These are phyloP conservation scores for Ophiocordyceps robertsii DNA, from an alignment of 2,329 filamentous ascomycete genomes.

Conservation along the genomic window DNA sequence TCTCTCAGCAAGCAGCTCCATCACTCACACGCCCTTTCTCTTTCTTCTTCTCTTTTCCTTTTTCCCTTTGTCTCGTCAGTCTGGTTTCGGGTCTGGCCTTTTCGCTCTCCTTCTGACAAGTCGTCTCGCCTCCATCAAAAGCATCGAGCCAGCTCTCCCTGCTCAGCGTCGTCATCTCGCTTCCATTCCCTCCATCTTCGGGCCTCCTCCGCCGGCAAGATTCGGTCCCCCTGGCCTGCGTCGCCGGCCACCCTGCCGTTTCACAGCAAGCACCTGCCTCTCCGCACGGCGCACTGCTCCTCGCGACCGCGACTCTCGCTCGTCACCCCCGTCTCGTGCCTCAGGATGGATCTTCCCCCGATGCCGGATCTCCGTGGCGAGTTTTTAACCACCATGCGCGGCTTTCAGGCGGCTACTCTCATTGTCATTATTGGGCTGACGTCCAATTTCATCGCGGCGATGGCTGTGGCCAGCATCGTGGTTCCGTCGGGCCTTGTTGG, in stretches of 20 bases:
- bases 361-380: too few relatives aligned
- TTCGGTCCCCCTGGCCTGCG: slow-evolving; percentile 15
- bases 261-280: slow-evolving; percentile 26
- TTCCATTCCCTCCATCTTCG: too few relatives aligned
- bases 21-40: not conserved
- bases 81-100: slow-evolving; percentile 10
- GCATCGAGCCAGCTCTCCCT: not conserved
- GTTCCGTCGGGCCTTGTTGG: slow-evolving; percentile 64
- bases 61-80: slow-evolving; percentile 9
- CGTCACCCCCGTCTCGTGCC: slow-evolving; percentile 17
- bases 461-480: slow-evolving; percentile 50
- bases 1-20: slow-evolving; percentile 1
- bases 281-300: slow-evolving; percentile 24
- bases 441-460: slow-evolving; percentile 69
- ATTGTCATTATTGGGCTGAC: slow-evolving; percentile 68
- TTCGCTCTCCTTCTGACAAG: slow-evolving; percentile 5
- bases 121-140: not conserved
- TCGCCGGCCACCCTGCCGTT: slow-evolving; percentile 20
- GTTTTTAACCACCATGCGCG: slow-evolving; percentile 56
- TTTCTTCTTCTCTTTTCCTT: slow-evolving; percentile 3
- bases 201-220: slow-evolving; percentile 10
- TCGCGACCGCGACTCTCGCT: slow-evolving; percentile 29
- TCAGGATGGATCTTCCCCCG: slow-evolving; percentile 30
- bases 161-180: not conserved
- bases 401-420: slow-evolving; percentile 57